Evolutionary conservation across 2,329 filamentous ascomycete species (phyloP).

Genomic region (Pseudogymnoascus sp.): DNA sequence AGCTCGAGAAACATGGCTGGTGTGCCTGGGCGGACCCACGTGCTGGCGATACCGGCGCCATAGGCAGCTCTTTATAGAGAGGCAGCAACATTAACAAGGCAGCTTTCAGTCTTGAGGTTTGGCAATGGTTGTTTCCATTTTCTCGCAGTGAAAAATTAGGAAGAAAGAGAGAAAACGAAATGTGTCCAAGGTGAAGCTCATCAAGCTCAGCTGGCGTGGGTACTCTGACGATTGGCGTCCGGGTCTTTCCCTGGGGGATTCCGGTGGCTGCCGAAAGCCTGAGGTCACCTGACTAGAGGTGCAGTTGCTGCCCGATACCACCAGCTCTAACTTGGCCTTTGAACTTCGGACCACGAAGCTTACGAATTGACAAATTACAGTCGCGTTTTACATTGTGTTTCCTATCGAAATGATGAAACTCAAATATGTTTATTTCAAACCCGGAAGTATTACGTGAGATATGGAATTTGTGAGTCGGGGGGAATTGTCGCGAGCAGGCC

Average conservation of each 20-base stretch:
- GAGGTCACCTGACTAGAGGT: not conserved
- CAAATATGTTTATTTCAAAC: not conserved
- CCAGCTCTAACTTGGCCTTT: not conserved
- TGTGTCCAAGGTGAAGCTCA: not conserved
- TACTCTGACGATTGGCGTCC: not conserved
- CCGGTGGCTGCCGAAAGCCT: not conserved
- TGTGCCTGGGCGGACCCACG: not conserved
- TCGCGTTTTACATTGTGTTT: not conserved
- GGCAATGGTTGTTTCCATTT: not conserved
- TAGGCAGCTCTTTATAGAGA: constrained; percentile 3
- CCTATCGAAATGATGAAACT: not conserved
- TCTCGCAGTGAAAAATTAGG: not conserved
- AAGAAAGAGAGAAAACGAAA: not conserved
- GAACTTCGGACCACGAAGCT: not conserved
- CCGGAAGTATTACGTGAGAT: not conserved
- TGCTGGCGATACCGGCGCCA: not conserved
- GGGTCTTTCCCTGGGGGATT: not conserved
- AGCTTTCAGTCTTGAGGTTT: not conserved
- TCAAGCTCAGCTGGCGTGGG: not conserved
- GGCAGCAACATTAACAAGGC: constrained; percentile 3
- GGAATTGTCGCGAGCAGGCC: not conserved
- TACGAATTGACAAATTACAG: not conserved
- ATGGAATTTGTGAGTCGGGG: not conserved
- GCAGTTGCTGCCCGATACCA: not conserved
- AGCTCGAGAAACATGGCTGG: not conserved